Evolutionary conservation across 495 filamentous ascomycete species (phyloP).

Genomic region (Penicillium pulvis): DNA sequence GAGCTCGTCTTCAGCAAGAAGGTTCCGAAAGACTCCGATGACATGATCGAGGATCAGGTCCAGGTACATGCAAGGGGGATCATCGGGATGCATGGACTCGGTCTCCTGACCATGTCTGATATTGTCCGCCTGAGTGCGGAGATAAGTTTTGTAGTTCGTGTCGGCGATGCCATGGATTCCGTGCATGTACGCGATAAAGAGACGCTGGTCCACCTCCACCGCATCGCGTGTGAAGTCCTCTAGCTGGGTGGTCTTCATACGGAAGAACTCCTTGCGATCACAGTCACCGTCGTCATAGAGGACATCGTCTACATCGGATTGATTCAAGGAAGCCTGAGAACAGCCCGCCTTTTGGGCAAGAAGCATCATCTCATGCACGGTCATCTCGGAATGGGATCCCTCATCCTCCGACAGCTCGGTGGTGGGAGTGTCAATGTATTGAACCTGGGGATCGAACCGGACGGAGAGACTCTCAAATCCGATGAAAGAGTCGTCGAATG

Average conservation of each 20-base stretch:
- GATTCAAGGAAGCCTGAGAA: constrained; percentile 11
- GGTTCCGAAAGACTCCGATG: constrained; percentile 44
- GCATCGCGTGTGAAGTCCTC: constrained; percentile 44
- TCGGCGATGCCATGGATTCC: constrained; percentile 45
- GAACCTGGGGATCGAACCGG: constrained; percentile 39
- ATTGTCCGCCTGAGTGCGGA: constrained; percentile 40
- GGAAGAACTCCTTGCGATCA: constrained; percentile 17
- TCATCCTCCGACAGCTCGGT: constrained; percentile 29
- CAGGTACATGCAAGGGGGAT: constrained; percentile 37
- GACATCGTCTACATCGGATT: constrained; percentile 23
- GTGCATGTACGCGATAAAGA: constrained; percentile 50
- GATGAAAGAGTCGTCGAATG: constrained; percentile 46
- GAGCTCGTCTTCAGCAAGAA: constrained; percentile 42
- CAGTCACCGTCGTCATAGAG: constrained; percentile 18
- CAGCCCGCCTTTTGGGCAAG: constrained; percentile 31
- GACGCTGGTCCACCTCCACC: constrained; percentile 41
- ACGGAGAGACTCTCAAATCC: constrained; percentile 40
- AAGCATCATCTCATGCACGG: constrained; percentile 49
- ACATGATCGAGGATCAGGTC: constrained; percentile 44
- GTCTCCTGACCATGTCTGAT: constrained; percentile 38
- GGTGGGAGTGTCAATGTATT: constrained; percentile 40
- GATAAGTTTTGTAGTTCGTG: constrained; percentile 35
- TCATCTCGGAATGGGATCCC: constrained; percentile 31
- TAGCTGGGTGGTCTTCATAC: constrained; percentile 27
- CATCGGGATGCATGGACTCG: constrained; percentile 41